These are phyloP conservation scores for Phytophthora macrochlamydospora DNA, from an alignment of 352 stramenopile genomes.

Conservation along the genomic window DNA sequence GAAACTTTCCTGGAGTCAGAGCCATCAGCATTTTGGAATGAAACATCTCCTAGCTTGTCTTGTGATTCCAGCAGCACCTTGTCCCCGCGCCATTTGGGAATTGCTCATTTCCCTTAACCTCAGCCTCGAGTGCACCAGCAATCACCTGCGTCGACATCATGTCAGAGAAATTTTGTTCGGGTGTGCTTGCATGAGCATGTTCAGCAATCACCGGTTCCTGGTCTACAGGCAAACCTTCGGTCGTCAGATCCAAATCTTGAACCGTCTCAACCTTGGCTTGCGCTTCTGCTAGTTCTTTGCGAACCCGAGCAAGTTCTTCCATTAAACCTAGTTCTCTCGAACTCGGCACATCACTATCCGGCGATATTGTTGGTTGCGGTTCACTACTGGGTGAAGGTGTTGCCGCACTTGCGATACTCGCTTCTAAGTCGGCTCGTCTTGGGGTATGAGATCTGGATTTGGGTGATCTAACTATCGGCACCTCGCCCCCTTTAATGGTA, in stretches of 20 bases:
- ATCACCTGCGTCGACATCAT: too few species aligned
- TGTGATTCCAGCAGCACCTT: too few species aligned
- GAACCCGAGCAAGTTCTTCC: conserved; percentile 36
- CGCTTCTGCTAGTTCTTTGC: conserved; percentile 36
- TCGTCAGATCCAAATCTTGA: not conserved
- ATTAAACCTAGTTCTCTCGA: conserved; percentile 40
- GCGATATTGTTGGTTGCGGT: not conserved
- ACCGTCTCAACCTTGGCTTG: conserved; percentile 9
- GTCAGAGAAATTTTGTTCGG: too few species aligned
- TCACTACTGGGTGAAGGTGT: not conserved
- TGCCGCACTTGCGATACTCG: conserved; percentile 5
- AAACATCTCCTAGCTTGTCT: too few species aligned
- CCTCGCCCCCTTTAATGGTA: conserved; percentile 7
- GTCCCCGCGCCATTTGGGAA: too few species aligned
- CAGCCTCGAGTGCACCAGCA: too few species aligned
- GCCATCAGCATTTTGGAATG: too few species aligned
- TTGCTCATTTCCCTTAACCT: too few species aligned
- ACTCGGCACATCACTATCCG: conserved; percentile 5
- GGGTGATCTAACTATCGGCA: conserved; percentile 5
- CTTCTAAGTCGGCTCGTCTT: conserved; percentile 17
- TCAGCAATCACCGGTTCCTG: too few species aligned
- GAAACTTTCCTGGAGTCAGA: too few species aligned
- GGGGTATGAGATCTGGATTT: conserved; percentile 17
- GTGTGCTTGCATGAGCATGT: too few species aligned
- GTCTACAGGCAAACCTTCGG: too few species aligned